Conservation (phyloP, 305 asterid genomes). For the Rubia balearica region DNA sequence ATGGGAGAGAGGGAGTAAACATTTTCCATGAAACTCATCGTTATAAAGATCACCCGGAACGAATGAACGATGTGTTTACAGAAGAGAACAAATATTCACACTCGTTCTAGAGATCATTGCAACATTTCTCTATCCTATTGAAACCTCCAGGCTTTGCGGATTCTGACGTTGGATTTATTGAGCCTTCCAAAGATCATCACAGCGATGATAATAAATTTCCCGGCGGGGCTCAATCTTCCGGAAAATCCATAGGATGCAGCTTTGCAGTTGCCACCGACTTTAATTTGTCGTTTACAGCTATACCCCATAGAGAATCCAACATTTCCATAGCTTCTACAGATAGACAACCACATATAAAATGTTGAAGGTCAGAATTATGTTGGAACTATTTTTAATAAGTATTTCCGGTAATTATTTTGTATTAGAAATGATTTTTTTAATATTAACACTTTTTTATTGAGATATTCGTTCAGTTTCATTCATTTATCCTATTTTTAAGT, state of each 20-base stretch:
- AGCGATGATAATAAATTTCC: slow-evolving; percentile 37
- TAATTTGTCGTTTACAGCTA: slow-evolving; percentile 38
- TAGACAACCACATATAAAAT: not conserved
- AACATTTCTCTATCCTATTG: not conserved
- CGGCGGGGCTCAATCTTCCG: slow-evolving; percentile 51
- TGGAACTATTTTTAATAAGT: no score
- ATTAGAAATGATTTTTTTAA: no score
- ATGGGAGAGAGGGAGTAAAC: no score
- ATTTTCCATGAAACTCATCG: no score
- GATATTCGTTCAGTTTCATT: no score
- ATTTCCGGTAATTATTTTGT: no score
- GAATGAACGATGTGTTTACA: no score
- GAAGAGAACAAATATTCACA: no score
- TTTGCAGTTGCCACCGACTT: slow-evolving; percentile 22
- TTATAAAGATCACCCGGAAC: no score
- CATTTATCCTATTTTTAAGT: no score
- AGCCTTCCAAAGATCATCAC: slow-evolving; percentile 62
- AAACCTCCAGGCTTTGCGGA: slow-evolving; percentile 43
- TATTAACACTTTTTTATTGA: no score
- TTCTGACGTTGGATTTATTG: slow-evolving; percentile 33
- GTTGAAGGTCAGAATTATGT: not conserved
- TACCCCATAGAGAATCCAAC: slow-evolving; percentile 60
- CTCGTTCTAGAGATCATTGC: no score
- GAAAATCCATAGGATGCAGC: slow-evolving; percentile 39
- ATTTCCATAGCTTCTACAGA: slow-evolving; percentile 52